Conservation (phyloP, 1,284 basidiomycete species). For the Ustilago xerochloae region DNA sequence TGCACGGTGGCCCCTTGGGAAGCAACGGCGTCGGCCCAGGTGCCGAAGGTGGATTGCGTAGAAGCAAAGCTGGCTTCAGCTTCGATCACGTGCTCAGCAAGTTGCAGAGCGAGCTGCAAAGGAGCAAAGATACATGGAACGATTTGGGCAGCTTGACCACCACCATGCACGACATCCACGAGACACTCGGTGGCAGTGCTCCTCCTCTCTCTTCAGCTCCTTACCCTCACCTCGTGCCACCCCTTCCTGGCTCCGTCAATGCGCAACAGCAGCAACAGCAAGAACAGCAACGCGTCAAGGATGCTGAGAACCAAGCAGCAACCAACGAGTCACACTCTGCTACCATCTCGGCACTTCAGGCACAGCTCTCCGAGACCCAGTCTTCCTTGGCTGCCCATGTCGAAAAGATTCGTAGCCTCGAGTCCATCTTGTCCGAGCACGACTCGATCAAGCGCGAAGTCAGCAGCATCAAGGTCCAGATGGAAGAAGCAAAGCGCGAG, state of each 20-base stretch:
- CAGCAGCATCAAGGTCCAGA: constrained; percentile 69
- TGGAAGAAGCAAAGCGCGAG: constrained; percentile 66
- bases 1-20: constrained; percentile 59
- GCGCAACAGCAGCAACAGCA: constrained; percentile 34
- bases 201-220: constrained; percentile 64
- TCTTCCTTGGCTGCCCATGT: constrained; percentile 80
- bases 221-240: constrained; percentile 64
- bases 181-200: constrained; percentile 83
- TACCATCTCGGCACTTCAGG: constrained; percentile 75
- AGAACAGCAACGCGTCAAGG: constrained; percentile 34
- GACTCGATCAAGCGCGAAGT: constrained; percentile 87
- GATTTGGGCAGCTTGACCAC: constrained; percentile 83
- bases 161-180: constrained; percentile 90
- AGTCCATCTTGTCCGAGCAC: constrained; percentile 82
- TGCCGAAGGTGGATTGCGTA: constrained; percentile 63
- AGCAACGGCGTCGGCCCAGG: constrained; percentile 62
- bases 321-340: constrained; percentile 42
- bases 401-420: constrained; percentile 85
- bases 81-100: constrained; percentile 83
- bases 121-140: constrained; percentile 90
- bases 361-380: constrained; percentile 87
- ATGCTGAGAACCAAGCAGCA: constrained; percentile 30
- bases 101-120: constrained; percentile 87
- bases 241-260: constrained; percentile 17
- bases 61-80: constrained; percentile 70